Conservation (phyloP, 768 basidiomycete species). For the Mycena rebaudengoi region DNA sequence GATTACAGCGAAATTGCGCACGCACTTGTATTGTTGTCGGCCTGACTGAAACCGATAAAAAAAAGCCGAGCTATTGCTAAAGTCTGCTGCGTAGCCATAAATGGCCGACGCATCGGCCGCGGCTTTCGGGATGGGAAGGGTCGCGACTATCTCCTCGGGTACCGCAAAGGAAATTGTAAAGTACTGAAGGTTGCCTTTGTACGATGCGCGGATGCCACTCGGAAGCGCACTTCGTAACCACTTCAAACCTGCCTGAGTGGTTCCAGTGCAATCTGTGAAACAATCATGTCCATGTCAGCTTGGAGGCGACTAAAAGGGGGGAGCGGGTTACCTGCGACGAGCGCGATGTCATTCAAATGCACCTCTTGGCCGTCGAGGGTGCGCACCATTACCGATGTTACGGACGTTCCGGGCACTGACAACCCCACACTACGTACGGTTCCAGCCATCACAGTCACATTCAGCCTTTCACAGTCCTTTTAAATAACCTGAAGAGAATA, state of each 20-base stretch:
- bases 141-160: conserved; percentile 19
- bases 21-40: conserved; percentile 17
- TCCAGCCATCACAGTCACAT: conserved; percentile 13
- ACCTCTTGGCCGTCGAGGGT: conserved; percentile 17
- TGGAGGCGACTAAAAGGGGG: no score
- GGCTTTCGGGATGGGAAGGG: conserved; percentile 21
- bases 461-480: background rate
- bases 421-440: conserved; percentile 5
- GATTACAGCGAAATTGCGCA: background rate
- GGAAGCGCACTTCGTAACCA: conserved; percentile 21
- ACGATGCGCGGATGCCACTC: conserved; percentile 12
- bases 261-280: conserved; percentile 32
- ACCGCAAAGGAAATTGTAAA: conserved; percentile 22
- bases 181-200: conserved; percentile 32
- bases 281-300: background rate
- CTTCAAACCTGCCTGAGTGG: conserved; percentile 29
- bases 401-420: background rate
- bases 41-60: conserved; percentile 1
- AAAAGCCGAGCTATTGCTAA: background rate
- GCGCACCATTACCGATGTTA: conserved; percentile 11
- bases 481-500: conserved; percentile 23
- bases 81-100: conserved; percentile 6
- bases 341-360: conserved; percentile 4
- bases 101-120: background rate
- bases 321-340: conserved; percentile 16